Evolutionary conservation across 2,329 filamentous ascomycete genomes (phyloP).

Genomic region (Colletotrichum costaricense): DNA sequence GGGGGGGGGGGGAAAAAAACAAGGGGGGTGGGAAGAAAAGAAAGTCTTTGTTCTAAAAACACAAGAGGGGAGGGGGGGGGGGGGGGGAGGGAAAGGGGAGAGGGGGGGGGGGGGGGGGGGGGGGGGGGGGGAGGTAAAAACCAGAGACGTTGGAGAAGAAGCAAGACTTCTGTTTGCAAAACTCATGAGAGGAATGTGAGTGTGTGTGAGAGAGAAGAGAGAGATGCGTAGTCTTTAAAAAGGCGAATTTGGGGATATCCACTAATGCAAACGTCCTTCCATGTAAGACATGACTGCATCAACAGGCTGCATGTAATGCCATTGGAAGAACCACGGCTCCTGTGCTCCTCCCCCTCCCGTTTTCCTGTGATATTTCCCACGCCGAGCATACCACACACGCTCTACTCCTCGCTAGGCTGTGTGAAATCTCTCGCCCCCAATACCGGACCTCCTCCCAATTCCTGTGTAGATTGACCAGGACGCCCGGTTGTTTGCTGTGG

Average conservation of each 20-base stretch:
- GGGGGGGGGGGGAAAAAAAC: no score
- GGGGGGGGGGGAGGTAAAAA: not conserved
- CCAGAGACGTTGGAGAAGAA: not conserved
- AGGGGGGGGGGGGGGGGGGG: no score
- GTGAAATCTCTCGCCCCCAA: no score
- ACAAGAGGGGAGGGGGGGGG: no score
- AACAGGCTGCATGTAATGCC: not conserved
- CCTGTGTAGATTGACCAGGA: no score
- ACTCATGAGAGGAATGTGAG: not conserved
- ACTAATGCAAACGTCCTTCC: conserved; percentile 22
- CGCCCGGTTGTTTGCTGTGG: not conserved
- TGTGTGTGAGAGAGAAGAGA: not conserved
- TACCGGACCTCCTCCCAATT: no score
- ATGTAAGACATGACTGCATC: not conserved
- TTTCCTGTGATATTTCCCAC: not conserved
- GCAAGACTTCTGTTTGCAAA: not conserved
- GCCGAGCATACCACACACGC: not conserved
- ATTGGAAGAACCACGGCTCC: not conserved
- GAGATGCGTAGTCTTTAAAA: not conserved
- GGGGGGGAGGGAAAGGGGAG: no score
- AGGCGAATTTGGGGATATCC: conserved; percentile 23
- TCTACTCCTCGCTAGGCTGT: not conserved
- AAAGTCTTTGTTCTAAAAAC: no score
- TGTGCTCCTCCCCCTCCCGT: not conserved
- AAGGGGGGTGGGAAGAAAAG: no score